Conservation (phyloP, 768 basidiomycete species). For the Boletus vinaceobasis region DNA sequence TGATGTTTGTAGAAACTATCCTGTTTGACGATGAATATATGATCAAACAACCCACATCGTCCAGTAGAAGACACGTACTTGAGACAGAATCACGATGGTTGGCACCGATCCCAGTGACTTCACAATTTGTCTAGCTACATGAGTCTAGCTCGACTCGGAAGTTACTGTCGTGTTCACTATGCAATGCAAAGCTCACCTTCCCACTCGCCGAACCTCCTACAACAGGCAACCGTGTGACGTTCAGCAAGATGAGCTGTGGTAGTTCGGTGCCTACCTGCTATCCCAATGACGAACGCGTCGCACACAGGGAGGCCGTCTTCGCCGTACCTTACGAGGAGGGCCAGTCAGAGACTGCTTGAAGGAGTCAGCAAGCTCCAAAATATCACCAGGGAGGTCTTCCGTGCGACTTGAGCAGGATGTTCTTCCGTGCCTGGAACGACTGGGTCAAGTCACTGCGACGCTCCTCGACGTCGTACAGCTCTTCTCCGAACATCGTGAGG, state of each 20-base stretch:
- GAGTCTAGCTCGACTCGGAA: conserved; percentile 49
- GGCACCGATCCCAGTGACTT: conserved; percentile 79
- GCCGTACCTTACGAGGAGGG: conserved; percentile 56
- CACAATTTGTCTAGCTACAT: conserved; percentile 82
- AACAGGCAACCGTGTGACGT: conserved; percentile 1
- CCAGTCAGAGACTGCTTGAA: conserved; percentile 11
- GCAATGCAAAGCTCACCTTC: conserved; percentile 50
- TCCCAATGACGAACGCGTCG: conserved; percentile 81
- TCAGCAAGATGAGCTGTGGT: neutral
- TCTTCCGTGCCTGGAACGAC: conserved; percentile 47
- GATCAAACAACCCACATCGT: neutral
- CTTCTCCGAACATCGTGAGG: conserved; percentile 27
- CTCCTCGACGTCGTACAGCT: conserved; percentile 22
- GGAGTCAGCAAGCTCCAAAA: conserved; percentile 7
- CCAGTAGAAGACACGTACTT: conserved; percentile 41
- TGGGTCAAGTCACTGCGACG: conserved; percentile 14
- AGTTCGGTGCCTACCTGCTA: conserved; percentile 58
- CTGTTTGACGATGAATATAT: conserved; percentile 35
- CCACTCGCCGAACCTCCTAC: conserved; percentile 84
- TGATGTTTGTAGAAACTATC: conserved; percentile 93
- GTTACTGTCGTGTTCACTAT: neutral
- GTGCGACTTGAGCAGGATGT: conserved; percentile 77
- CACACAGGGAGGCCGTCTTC: conserved; percentile 66
- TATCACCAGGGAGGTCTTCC: conserved; percentile 79
- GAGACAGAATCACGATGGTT: conserved; percentile 86